Percentiles rank a stretch among this genome's conserved stretches.
phyloP scores from a whole-genome alignment of 495 filamentous ascomycete genomes.

The Lophiostoma macrostomum region DNA sequence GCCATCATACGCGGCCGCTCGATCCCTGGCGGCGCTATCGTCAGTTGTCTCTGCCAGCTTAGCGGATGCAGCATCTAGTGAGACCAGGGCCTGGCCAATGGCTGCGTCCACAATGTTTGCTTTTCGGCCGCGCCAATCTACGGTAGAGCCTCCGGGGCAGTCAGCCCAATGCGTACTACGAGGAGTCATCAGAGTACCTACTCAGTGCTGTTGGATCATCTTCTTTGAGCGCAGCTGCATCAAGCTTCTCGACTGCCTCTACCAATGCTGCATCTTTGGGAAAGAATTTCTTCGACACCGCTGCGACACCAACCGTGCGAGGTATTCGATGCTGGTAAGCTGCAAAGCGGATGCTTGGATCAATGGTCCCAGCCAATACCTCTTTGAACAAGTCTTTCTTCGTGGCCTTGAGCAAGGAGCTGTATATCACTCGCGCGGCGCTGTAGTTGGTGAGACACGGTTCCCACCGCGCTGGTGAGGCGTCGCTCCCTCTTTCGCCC shows the following conservation, averaged over 20 bases:
- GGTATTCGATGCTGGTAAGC: constrained; percentile 81
- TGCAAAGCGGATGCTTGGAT: constrained; percentile 90
- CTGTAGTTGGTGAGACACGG: constrained; percentile 71
- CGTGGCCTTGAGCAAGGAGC: constrained; percentile 60
- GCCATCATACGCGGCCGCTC: constrained; percentile 83
- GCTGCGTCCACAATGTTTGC: constrained; percentile 88
- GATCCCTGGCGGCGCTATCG: constrained; percentile 51
- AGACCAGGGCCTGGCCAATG: constrained; percentile 70
- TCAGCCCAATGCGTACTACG: background rate
- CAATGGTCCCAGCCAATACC: constrained; percentile 76
- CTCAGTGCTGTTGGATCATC: constrained; percentile 60
- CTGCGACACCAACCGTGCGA: constrained; percentile 72
- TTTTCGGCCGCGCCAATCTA: constrained; percentile 85
- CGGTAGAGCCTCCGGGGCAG: constrained; percentile 51
- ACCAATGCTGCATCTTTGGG: constrained; percentile 60
- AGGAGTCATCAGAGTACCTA: constrained; percentile 38
- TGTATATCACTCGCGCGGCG: constrained; percentile 77
- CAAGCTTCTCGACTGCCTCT: constrained; percentile 64
- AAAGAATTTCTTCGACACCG: constrained; percentile 74
- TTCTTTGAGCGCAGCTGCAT: constrained; percentile 60
- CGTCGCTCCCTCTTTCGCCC: constrained; percentile 27
- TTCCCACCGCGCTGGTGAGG: constrained; percentile 60
- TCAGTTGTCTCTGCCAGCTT: constrained; percentile 59
- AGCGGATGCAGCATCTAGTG: constrained; percentile 54
- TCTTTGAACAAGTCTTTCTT: constrained; percentile 79